phyloP scores from a whole-genome alignment of 2,329 filamentous ascomycete genomes.

The Botrytis galanthina region DNA sequence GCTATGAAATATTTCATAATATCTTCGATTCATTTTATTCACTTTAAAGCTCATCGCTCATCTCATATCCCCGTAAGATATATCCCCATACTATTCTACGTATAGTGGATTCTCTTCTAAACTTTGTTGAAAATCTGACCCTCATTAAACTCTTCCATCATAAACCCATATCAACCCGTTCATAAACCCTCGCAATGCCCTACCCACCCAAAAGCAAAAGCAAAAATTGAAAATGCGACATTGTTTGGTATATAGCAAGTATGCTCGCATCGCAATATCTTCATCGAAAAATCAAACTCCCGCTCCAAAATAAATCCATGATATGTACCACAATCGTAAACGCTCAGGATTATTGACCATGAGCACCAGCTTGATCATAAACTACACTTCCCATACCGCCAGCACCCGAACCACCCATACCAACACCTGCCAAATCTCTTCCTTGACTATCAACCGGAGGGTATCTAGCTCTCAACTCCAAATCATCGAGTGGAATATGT shows the following conservation, averaged over 20 bases:
- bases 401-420: slow-evolving; percentile 22
- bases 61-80: not conserved
- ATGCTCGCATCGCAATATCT: not conserved
- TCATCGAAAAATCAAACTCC: not conserved
- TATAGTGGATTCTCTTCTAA: not conserved
- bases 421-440: slow-evolving; percentile 24
- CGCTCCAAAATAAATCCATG: not conserved
- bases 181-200: not conserved
- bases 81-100: not conserved
- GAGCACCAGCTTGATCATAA: slow-evolving; percentile 28
- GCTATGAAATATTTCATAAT: not conserved
- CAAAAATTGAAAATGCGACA: not conserved
- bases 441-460: slow-evolving; percentile 56
- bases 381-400: slow-evolving; percentile 25
- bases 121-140: not conserved
- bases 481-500: slow-evolving; percentile 74
- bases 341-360: slow-evolving; percentile 25
- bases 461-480: slow-evolving; percentile 73
- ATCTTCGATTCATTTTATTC: not conserved
- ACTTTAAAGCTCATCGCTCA: not conserved
- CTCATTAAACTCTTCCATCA: not conserved
- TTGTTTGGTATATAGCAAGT: slow-evolving; percentile 1
- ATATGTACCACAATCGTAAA: not conserved
- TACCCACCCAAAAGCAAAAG: not conserved
- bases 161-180: not conserved